Percentiles rank a stretch among this genome's conserved stretches.
These are phyloP conservation scores for Talaromyces liani DNA, from an alignment of 495 filamentous ascomycete genomes.

Conservation along the genomic window DNA sequence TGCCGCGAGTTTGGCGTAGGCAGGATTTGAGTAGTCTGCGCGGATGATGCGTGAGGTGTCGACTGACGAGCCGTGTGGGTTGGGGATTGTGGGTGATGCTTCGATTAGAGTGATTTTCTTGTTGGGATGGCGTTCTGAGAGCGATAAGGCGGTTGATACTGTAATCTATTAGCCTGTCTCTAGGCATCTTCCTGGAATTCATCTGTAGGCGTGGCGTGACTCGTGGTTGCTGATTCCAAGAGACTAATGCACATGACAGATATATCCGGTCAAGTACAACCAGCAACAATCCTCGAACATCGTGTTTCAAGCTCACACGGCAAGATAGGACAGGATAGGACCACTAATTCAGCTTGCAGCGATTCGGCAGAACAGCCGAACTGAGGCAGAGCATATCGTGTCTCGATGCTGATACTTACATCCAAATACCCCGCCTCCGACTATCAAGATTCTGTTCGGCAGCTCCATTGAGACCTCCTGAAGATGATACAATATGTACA, in stretches of 20 bases:
- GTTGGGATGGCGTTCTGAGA: conserved; percentile 48
- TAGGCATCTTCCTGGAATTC: neutral
- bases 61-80: conserved; percentile 62
- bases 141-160: conserved; percentile 57
- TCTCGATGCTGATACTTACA: conserved; percentile 34
- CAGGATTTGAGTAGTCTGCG: conserved; percentile 69
- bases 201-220: no score
- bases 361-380: neutral
- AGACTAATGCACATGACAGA: no score
- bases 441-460: conserved; percentile 56
- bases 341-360: neutral
- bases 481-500: neutral
- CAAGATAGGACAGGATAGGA: neutral
- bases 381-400: neutral
- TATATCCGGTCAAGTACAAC: no score
- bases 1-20: conserved; percentile 62
- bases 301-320: neutral
- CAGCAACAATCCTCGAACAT: no score
- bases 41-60: conserved; percentile 75
- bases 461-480: conserved; percentile 22
- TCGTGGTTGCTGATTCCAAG: no score
- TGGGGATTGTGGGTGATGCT: conserved; percentile 56
- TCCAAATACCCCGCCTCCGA: conserved; percentile 74
- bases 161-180: conserved; percentile 6
- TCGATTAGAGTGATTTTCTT: conserved; percentile 63